Percentiles rank a stretch among this genome's conserved stretches.
Conservation (phyloP, 192 early-diverging fungal species). For the Martensiomyces pterosporus region DNA sequence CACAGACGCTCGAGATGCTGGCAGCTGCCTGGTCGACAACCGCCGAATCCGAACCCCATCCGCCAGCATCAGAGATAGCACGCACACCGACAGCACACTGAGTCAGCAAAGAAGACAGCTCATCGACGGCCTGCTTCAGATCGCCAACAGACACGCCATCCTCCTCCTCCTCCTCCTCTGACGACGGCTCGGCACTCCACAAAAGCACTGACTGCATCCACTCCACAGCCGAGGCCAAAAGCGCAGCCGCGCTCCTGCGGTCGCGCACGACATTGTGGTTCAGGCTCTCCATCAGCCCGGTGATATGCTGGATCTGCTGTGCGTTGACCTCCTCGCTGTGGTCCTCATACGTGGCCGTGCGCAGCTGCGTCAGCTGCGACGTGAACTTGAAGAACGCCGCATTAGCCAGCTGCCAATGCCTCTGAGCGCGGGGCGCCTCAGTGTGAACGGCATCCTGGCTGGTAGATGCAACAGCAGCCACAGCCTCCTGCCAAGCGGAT, state of each 20-base stretch:
- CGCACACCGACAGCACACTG: constrained; percentile 20
- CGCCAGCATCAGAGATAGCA: constrained; percentile 14
- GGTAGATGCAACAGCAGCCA: background rate
- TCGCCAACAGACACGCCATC: background rate
- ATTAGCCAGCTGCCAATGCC: constrained; percentile 25
- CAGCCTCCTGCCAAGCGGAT: constrained; percentile 11
- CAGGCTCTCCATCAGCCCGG: constrained; percentile 25
- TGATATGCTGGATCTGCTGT: constrained; percentile 32
- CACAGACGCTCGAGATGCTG: background rate
- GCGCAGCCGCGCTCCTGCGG: constrained; percentile 21
- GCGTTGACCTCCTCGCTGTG: constrained; percentile 30
- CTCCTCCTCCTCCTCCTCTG: background rate
- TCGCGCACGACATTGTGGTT: constrained; percentile 14
- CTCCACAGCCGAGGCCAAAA: constrained; percentile 15
- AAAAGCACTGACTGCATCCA: constrained; percentile 28
- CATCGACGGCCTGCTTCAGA: constrained; percentile 24
- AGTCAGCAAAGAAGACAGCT: constrained; percentile 7
- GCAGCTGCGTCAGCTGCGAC: constrained; percentile 33
- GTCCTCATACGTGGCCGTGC: constrained; percentile 23
- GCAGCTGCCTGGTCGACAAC: constrained; percentile 6
- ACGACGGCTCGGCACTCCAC: constrained; percentile 5
- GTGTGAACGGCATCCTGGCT: constrained; percentile 5
- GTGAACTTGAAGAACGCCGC: constrained; percentile 31
- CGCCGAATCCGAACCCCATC: constrained; percentile 13
- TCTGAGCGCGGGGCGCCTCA: constrained; percentile 1